These are phyloP conservation scores for Backusella tuberculispora DNA, from an alignment of 192 early-diverging fungal genomes.

Conservation along the genomic window DNA sequence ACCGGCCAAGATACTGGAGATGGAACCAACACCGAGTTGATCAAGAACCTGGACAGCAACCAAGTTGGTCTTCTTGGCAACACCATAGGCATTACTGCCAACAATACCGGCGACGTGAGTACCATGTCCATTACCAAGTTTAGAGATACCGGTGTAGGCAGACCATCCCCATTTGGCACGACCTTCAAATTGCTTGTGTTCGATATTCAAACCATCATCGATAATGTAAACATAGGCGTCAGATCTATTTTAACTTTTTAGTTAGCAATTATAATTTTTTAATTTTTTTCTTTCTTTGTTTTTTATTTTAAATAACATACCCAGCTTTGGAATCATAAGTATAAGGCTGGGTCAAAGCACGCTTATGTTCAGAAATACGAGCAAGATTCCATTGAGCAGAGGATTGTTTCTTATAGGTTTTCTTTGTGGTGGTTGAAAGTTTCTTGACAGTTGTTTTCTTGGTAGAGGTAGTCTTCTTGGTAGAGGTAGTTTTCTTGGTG, in stretches of 20 bases:
- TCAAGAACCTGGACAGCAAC: conserved; percentile 75
- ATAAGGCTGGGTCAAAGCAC: conserved; percentile 21
- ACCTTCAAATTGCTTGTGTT: conserved; percentile 73
- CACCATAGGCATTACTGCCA: conserved; percentile 64
- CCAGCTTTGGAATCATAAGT: conserved; percentile 26
- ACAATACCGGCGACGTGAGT: conserved; percentile 74
- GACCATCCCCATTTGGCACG: conserved; percentile 65
- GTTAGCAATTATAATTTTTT: not conserved
- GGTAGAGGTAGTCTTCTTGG: not conserved
- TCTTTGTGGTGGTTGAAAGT: conserved; percentile 56
- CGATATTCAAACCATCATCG: conserved; percentile 61
- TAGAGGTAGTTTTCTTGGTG: not conserved
- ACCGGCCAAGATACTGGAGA: conserved; percentile 50
- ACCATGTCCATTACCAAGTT: conserved; percentile 51
- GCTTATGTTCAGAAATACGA: conserved; percentile 76
- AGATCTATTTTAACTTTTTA: conserved; percentile 16
- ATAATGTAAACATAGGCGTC: conserved; percentile 64
- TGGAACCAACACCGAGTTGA: conserved; percentile 55
- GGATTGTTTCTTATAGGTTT: conserved; percentile 49
- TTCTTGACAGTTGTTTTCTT: not conserved
- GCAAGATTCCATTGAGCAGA: conserved; percentile 85
- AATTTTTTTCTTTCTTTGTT: too few species aligned
- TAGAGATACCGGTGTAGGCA: not conserved
- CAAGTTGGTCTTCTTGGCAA: conserved; percentile 72
- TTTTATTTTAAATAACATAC: conserved; percentile 29